phyloP scores from a whole-genome alignment of 164 flowering plant species.

The Macadamia tetraphylla region DNA sequence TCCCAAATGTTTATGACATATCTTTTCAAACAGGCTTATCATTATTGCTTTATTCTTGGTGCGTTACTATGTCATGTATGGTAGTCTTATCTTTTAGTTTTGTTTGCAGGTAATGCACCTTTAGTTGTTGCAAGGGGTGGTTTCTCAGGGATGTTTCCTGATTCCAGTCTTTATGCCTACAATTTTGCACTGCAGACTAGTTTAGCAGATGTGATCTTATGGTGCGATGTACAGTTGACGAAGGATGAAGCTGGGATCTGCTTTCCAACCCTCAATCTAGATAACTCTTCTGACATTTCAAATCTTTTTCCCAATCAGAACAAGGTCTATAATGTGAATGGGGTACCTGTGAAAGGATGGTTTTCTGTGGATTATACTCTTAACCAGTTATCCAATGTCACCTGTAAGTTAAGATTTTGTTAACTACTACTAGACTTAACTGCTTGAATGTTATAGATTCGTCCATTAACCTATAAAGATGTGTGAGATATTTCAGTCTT shows the following conservation, averaged over 20 bases:
- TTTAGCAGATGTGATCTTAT: constrained; percentile 30
- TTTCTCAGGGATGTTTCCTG: constrained; percentile 47
- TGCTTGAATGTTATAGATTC: no score
- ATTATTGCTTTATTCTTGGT: background rate
- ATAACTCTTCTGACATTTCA: constrained; percentile 40
- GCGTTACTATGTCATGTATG: background rate
- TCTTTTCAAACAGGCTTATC: no score
- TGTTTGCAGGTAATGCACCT: constrained; percentile 51
- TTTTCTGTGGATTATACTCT: constrained; percentile 70
- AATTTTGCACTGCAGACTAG: constrained; percentile 16
- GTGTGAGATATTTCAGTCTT: no score
- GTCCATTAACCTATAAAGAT: no score
- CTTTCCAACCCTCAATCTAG: constrained; percentile 43
- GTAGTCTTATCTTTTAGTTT: background rate
- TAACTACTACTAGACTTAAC: no score
- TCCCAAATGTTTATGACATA: no score
- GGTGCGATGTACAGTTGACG: constrained; percentile 94
- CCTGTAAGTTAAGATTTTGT: constrained; percentile 38
- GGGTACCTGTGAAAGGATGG: constrained; percentile 47
- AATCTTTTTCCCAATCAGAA: constrained; percentile 1
- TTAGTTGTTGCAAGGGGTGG: constrained; percentile 50
- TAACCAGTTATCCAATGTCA: constrained; percentile 30
- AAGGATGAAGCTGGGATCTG: constrained; percentile 79
- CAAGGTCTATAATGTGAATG: constrained; percentile 53
- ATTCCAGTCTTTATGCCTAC: constrained; percentile 37